phyloP scores from a whole-genome alignment of 441 rosid genomes.

The Euphorbia schlechtendalii region DNA sequence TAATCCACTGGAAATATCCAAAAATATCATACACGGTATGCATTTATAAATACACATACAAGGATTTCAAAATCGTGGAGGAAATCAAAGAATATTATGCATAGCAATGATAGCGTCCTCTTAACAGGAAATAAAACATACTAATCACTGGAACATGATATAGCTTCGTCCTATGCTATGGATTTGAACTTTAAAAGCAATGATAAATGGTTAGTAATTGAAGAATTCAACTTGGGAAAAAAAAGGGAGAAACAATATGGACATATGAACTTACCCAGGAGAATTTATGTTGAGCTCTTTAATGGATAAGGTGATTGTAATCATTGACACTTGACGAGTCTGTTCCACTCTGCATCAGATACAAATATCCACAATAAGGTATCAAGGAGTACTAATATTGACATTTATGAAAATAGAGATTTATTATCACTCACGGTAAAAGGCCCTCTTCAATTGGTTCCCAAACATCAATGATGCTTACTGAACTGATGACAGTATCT shows the following conservation, averaged over 20 bases:
- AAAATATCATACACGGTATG: no score
- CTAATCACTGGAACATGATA: no score
- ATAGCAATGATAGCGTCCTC: no score
- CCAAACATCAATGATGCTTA: conserved; percentile 84
- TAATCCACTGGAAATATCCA: no score
- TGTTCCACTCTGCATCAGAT: conserved; percentile 72
- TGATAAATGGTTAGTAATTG: background rate
- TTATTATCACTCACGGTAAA: conserved; percentile 48
- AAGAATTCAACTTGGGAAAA: background rate
- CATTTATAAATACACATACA: no score
- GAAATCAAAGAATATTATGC: no score
- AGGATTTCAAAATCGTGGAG: no score
- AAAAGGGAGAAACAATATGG: background rate
- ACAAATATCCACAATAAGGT: background rate
- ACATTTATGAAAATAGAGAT: background rate
- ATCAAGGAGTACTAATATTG: background rate
- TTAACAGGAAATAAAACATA: no score
- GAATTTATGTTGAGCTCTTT: conserved; percentile 57
- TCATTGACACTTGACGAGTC: conserved; percentile 92
- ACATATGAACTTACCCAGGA: conserved; percentile 59
- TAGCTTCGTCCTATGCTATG: no score
- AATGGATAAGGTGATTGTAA: conserved; percentile 73
- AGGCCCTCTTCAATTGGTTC: conserved; percentile 96
- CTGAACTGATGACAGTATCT: conserved; percentile 74
- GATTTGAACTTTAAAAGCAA: background rate